A percentile compares a stretch with the other conserved stretches of the same genome.
These are phyloP conservation scores for Pythium apleroticum DNA, from an alignment of 352 stramenopile species.

Conservation along the genomic window DNA sequence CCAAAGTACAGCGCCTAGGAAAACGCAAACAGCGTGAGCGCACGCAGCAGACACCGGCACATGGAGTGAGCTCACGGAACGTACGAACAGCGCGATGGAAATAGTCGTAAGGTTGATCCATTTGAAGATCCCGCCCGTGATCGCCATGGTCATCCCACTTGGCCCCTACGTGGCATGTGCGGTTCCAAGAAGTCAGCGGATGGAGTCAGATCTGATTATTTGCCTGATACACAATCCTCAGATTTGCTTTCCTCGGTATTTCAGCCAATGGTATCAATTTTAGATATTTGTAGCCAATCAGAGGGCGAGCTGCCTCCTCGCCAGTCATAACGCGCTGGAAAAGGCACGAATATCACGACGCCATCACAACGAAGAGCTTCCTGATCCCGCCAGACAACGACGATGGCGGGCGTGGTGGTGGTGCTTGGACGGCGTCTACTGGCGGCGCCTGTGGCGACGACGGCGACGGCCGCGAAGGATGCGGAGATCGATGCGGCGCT, in stretches of 20 bases:
- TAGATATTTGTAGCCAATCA: conserved; percentile 20
- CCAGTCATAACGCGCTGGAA: conserved; percentile 27
- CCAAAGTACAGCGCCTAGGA: conserved; percentile 56
- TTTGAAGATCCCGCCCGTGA: conserved; percentile 34
- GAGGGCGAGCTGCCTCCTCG: conserved; percentile 5
- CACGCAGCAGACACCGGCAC: not conserved
- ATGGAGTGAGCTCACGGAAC: conserved; percentile 5
- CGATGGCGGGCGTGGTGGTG: conserved; percentile 43
- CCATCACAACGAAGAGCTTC: conserved; percentile 2
- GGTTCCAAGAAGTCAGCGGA: not conserved
- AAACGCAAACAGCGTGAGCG: conserved; percentile 9
- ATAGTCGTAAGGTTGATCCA: conserved; percentile 63
- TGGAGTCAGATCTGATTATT: not conserved
- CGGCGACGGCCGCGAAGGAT: not conserved
- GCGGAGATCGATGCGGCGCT: conserved; percentile 23
- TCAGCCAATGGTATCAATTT: conserved; percentile 20
- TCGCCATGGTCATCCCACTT: not conserved
- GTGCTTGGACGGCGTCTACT: conserved; percentile 58
- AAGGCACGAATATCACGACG: conserved; percentile 1
- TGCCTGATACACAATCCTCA: conserved; percentile 6
- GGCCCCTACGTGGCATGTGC: conserved; percentile 11
- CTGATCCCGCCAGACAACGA: conserved; percentile 3
- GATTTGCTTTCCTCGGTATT: conserved; percentile 11
- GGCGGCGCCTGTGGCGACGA: conserved; percentile 24
- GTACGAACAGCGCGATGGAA: conserved; percentile 59